phyloP scores from a whole-genome alignment of 768 basidiomycete species.

The Termitomyces sp. region DNA sequence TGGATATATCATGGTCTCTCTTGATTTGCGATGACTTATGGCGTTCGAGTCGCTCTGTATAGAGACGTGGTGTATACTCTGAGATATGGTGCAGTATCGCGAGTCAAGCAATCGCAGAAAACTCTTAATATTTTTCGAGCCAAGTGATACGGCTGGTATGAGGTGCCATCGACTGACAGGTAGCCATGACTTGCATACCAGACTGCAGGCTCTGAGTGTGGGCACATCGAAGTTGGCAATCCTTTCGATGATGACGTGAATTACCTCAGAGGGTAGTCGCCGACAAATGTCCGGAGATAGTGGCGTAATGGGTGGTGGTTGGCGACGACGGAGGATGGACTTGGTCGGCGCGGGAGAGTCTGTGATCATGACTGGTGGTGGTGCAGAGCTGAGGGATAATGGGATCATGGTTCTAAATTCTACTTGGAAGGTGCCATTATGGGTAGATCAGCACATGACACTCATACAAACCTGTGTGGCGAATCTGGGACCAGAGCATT shows the following conservation, averaged over 20 bases:
- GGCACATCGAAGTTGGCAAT: conserved; percentile 15
- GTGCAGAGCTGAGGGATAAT: conserved; percentile 6
- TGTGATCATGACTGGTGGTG: conserved; percentile 5
- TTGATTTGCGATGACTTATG: conserved; percentile 14
- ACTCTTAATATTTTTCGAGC: conserved; percentile 10
- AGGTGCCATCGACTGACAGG: conserved; percentile 12
- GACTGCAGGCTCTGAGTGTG: conserved; percentile 14
- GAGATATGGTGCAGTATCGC: conserved; percentile 13
- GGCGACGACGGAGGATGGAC: conserved; percentile 18
- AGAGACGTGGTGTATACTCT: conserved; percentile 14
- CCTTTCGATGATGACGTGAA: conserved; percentile 16
- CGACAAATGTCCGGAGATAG: conserved; percentile 12
- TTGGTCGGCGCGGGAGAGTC: conserved; percentile 2
- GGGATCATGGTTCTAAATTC: conserved; percentile 14
- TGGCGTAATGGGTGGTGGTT: conserved; percentile 14
- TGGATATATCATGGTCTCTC: conserved; percentile 12
- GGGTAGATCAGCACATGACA: conserved; percentile 19
- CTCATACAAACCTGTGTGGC: conserved; percentile 7
- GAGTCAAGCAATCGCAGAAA: conserved; percentile 16
- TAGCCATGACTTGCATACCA: conserved; percentile 18
- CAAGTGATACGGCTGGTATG: conserved; percentile 14
- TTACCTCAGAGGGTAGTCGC: conserved; percentile 16
- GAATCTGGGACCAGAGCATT: conserved; percentile 9
- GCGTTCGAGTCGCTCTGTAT: conserved; percentile 16
- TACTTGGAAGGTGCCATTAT: conserved; percentile 15